Percentiles rank a stretch among this genome's conserved stretches.
phyloP scores from a whole-genome alignment of 2,329 filamentous ascomycete genomes.

The Alternaria alternata region DNA sequence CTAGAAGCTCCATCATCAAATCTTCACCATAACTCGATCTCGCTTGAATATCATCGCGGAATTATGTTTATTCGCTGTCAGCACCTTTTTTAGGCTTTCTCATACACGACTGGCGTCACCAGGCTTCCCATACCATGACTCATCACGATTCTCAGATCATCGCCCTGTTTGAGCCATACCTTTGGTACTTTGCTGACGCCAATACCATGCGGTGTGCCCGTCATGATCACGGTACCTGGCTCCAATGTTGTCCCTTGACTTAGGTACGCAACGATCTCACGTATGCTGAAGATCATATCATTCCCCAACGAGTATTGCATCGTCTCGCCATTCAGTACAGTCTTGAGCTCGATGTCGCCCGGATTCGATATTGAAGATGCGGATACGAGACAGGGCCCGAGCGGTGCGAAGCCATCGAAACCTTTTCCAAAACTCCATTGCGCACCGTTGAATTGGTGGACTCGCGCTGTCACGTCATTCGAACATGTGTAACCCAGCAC shows the following conservation, averaged over 20 bases:
- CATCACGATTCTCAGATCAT: background rate
- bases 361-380: constrained; percentile 52
- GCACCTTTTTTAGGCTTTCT: background rate
- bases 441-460: background rate
- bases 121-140: background rate
- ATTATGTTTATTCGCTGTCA: background rate
- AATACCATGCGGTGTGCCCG: constrained; percentile 55
- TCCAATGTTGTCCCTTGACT: constrained; percentile 52
- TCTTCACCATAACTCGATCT: too few species aligned
- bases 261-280: constrained; percentile 54
- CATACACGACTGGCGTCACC: background rate
- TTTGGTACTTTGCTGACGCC: constrained; percentile 18
- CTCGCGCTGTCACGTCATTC: background rate
- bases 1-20: too few species aligned
- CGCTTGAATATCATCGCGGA: too few species aligned
- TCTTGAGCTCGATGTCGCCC: constrained; percentile 50
- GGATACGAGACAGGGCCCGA: constrained; percentile 53
- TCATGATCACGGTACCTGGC: constrained; percentile 57
- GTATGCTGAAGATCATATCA: constrained; percentile 60
- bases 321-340: constrained; percentile 55
- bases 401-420: background rate
- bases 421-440: background rate
- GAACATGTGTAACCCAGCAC: background rate
- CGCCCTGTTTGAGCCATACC: background rate
- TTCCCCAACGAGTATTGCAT: constrained; percentile 50